Evolutionary conservation across 495 filamentous ascomycete species (phyloP).

Genomic region (Aspergillus incahuasiensis): DNA sequence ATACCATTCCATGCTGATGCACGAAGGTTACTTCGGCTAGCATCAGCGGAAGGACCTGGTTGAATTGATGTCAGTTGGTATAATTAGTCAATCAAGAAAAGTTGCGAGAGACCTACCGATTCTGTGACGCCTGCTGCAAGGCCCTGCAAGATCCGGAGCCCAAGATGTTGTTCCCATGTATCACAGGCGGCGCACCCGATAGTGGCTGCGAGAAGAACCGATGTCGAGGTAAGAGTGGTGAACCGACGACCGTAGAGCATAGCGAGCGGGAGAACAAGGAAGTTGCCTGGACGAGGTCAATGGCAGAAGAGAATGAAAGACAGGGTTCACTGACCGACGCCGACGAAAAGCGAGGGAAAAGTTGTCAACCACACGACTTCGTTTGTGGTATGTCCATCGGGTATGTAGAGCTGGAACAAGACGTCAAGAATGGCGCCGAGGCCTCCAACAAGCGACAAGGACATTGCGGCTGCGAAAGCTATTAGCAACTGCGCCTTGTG

Average conservation of each 20-base stretch:
- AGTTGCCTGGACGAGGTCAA: constrained; percentile 23
- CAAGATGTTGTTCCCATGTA: constrained; percentile 29
- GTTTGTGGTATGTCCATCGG: constrained; percentile 22
- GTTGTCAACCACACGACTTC: constrained; percentile 31
- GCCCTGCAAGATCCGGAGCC: constrained; percentile 29
- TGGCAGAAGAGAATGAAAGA: neutral
- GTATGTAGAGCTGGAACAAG: constrained; percentile 27
- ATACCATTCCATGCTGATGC: constrained; percentile 27
- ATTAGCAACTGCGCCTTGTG: neutral
- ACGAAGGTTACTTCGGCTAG: constrained; percentile 33
- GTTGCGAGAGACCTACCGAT: constrained; percentile 21
- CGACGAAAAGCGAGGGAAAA: constrained; percentile 31
- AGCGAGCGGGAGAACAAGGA: constrained; percentile 29
- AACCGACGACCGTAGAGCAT: constrained; percentile 27
- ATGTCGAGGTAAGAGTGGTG: constrained; percentile 20
- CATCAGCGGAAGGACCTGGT: constrained; percentile 31
- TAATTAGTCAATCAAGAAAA: neutral
- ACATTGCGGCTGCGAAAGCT: constrained; percentile 27
- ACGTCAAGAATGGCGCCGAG: constrained; percentile 26
- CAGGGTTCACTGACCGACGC: constrained; percentile 18
- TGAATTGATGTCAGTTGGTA: neutral
- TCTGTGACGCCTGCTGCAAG: constrained; percentile 33
- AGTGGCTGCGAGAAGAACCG: constrained; percentile 22
- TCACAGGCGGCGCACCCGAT: constrained; percentile 27
- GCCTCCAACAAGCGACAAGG: constrained; percentile 29